Percentiles rank a stretch among this genome's conserved stretches.
phyloP scores from a whole-genome alignment of 306 rosid species.

The Astragalus membranaceus region DNA sequence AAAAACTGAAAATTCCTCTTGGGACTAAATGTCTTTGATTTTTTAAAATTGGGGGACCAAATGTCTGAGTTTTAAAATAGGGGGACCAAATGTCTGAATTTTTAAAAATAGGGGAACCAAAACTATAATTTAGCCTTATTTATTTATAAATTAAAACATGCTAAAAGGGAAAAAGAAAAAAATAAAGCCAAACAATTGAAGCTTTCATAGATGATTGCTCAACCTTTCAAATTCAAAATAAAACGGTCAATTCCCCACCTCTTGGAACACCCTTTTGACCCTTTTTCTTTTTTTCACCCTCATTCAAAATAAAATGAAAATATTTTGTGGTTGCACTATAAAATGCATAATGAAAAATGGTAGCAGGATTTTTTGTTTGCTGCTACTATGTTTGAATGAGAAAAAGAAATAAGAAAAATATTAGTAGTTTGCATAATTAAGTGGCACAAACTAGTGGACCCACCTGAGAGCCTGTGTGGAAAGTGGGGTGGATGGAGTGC shows the following conservation, averaged over 20 bases:
- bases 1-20: too few relatives aligned
- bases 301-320: not conserved
- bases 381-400: not conserved
- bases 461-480: not conserved
- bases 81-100: too few relatives aligned
- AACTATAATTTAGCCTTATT: too few relatives aligned
- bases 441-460: slow-evolving; percentile 21
- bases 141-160: not conserved
- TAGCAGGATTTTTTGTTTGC: not conserved
- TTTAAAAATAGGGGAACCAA: too few relatives aligned
- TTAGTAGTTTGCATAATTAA: not conserved
- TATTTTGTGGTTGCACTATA: too few relatives aligned
- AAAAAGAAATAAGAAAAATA: not conserved
- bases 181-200: slow-evolving; percentile 8
- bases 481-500: slow-evolving; percentile 14
- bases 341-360: too few relatives aligned
- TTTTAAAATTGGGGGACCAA: too few relatives aligned
- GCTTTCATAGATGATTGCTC: slow-evolving; percentile 21
- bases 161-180: slow-evolving; percentile 10
- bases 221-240: slow-evolving; percentile 47
- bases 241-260: slow-evolving; percentile 54
- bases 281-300: not conserved
- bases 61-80: too few relatives aligned
- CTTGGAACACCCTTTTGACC: slow-evolving; percentile 28
- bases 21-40: too few relatives aligned